Evolutionary conservation across 1,284 basidiomycete species (phyloP).

Genomic region (Sparassis latifolia): DNA sequence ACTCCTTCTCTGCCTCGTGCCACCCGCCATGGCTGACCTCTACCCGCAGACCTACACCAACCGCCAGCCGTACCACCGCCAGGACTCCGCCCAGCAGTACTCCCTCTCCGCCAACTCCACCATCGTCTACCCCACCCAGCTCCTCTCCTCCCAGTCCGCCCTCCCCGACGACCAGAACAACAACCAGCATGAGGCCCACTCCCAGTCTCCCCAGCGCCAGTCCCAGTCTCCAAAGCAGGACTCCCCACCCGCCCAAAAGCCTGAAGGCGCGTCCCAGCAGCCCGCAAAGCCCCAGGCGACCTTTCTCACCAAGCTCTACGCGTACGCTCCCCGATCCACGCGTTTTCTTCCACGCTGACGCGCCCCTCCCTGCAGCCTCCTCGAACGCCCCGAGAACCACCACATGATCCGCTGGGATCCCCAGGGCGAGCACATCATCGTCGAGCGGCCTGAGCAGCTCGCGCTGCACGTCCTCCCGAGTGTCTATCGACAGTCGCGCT

Average conservation of each 20-base stretch:
- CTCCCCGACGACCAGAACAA: constrained; percentile 41
- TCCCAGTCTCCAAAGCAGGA: constrained; percentile 29
- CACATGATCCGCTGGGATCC: constrained; percentile 93
- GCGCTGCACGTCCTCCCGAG: constrained; percentile 84
- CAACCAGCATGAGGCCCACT: constrained; percentile 21
- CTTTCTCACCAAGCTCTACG: constrained; percentile 88
- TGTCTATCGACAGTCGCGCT: constrained; percentile 88
- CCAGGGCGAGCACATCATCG: constrained; percentile 85
- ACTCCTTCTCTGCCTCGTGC: constrained; percentile 1
- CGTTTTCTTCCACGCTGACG: constrained; percentile 10
- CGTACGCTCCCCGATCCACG: constrained; percentile 45
- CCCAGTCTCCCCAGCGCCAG: constrained; percentile 24
- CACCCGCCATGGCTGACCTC: constrained; percentile 56
- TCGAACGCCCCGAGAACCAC: constrained; percentile 80
- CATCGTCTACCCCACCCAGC: constrained; percentile 39
- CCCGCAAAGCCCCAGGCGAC: constrained; percentile 78
- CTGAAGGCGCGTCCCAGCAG: constrained; percentile 36
- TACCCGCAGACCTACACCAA: constrained; percentile 55
- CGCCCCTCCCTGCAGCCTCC: constrained; percentile 37
- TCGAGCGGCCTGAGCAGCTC: constrained; percentile 84
- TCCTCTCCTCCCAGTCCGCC: constrained; percentile 43
- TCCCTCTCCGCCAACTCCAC: constrained; percentile 23
- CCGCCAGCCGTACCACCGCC: constrained; percentile 29
- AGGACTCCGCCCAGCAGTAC: constrained; percentile 19
- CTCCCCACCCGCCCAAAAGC: constrained; percentile 37